Conservation (phyloP, 192 early-diverging fungal genomes). For the Pilaira anomala region DNA sequence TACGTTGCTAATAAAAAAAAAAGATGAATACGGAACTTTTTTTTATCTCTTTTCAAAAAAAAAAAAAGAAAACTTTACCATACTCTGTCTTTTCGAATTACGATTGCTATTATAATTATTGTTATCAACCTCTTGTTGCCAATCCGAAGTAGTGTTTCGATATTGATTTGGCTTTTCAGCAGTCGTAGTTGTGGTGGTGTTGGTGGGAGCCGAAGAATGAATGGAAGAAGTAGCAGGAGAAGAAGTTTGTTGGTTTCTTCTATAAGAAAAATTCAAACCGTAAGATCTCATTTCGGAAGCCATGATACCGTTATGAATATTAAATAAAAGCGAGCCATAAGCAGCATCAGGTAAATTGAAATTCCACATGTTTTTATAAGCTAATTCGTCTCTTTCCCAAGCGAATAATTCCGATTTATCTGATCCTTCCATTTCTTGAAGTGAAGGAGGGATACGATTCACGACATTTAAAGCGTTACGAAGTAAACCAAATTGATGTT, state of each 20-base stretch:
- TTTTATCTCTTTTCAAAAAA: too few species aligned
- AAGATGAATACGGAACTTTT: too few species aligned
- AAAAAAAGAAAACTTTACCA: not conserved
- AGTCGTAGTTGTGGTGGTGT: not conserved
- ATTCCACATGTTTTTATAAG: slow-evolving; percentile 64
- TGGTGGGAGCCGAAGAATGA: slow-evolving; percentile 9
- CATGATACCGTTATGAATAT: slow-evolving; percentile 49
- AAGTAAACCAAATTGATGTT: slow-evolving; percentile 44
- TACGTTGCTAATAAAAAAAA: slow-evolving; percentile 11
- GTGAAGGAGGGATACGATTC: slow-evolving; percentile 45
- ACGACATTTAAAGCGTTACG: slow-evolving; percentile 53
- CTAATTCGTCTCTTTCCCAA: slow-evolving; percentile 45
- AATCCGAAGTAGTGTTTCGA: slow-evolving; percentile 8
- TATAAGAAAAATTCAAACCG: slow-evolving; percentile 61
- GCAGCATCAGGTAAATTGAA: slow-evolving; percentile 60
- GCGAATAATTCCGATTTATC: not conserved
- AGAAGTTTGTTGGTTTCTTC: slow-evolving; percentile 33
- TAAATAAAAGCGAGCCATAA: slow-evolving; percentile 50
- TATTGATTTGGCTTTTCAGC: slow-evolving; percentile 27
- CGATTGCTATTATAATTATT: slow-evolving; percentile 5
- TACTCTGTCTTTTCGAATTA: slow-evolving; percentile 13
- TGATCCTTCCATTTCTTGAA: slow-evolving; percentile 29
- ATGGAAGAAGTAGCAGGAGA: not conserved
- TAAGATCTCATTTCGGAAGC: slow-evolving; percentile 55
- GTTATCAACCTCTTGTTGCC: not conserved